Conservation (phyloP, 176 grass and related monocot species). For the Cymbopogon citratus region DNA sequence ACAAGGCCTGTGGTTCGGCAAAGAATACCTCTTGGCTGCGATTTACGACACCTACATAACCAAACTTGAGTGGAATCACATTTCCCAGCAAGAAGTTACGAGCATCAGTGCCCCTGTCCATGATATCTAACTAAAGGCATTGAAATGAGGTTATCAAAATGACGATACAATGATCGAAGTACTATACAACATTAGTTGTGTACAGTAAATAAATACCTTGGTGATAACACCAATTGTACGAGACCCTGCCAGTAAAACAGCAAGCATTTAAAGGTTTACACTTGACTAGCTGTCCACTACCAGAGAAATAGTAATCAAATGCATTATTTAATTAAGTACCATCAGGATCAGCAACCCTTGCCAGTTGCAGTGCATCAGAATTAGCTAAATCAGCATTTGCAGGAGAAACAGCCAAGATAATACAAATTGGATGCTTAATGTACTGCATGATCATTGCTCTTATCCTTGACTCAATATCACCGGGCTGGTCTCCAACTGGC, state of each 20-base stretch:
- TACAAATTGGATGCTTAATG: constrained; percentile 85
- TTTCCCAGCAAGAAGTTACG: constrained; percentile 93
- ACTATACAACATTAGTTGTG: neutral
- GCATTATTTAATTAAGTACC: constrained; percentile 46
- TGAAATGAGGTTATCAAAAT: constrained; percentile 31
- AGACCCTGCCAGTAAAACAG: constrained; percentile 53
- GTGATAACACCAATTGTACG: constrained; percentile 97
- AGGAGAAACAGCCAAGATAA: constrained; percentile 87
- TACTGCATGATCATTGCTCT: constrained; percentile 86
- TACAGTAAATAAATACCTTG: constrained; percentile 57
- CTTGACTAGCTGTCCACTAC: neutral
- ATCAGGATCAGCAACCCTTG: constrained; percentile 89
- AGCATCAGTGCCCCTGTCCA: constrained; percentile 97
- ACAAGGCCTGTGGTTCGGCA: neutral
- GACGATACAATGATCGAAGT: constrained; percentile 28
- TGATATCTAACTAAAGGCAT: constrained; percentile 87
- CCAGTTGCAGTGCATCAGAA: constrained; percentile 89
- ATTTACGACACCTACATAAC: constrained; percentile 91
- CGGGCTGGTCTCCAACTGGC: constrained; percentile 87
- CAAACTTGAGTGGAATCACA: constrained; percentile 80
- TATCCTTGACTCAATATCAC: constrained; percentile 87
- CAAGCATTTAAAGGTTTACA: constrained; percentile 16
- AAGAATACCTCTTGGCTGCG: constrained; percentile 86
- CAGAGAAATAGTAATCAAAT: constrained; percentile 29
- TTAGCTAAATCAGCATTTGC: constrained; percentile 96